phyloP scores from a whole-genome alignment of 148 eudicot species.

The Tetragonia tetragonoides region DNA sequence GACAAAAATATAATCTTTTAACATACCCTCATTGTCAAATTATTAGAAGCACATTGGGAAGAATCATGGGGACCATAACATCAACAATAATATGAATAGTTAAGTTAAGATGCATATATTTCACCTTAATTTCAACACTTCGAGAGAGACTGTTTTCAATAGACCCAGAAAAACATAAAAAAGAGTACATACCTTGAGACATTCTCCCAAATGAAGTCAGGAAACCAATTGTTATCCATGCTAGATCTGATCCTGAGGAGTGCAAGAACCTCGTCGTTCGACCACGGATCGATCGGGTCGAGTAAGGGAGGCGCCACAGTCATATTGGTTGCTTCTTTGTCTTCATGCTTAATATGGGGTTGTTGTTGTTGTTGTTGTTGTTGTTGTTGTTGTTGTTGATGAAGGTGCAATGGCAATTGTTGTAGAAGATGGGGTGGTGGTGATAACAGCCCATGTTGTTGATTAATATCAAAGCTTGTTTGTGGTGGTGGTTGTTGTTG shows the following conservation, averaged over 20 bases:
- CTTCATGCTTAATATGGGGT: not conserved
- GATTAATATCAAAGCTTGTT: conserved; percentile 17
- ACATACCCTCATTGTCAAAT: no score
- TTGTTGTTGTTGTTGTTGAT: not conserved
- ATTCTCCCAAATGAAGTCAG: conserved; percentile 76
- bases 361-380: not conserved
- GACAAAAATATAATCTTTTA: no score
- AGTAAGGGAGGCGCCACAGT: not conserved
- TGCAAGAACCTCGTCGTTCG: conserved; percentile 64
- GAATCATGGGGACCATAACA: no score
- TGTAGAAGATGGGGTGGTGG: conserved; percentile 24
- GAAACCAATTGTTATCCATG: conserved; percentile 56
- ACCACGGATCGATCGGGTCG: conserved; percentile 37
- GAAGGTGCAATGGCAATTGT: conserved; percentile 12
- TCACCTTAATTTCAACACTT: no score
- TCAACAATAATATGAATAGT: not conserved
- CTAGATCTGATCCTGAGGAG: conserved; percentile 66
- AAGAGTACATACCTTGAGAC: conserved; percentile 56
- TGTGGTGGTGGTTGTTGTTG: conserved; percentile 15
- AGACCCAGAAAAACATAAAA: not conserved
- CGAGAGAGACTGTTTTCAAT: not conserved
- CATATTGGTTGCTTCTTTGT: not conserved
- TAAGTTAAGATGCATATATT: not conserved
- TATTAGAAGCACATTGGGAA: no score
- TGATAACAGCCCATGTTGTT: not conserved